Evolutionary conservation across 31 red algal genomes (phyloP).

Genomic region (Endocladia muricata): DNA sequence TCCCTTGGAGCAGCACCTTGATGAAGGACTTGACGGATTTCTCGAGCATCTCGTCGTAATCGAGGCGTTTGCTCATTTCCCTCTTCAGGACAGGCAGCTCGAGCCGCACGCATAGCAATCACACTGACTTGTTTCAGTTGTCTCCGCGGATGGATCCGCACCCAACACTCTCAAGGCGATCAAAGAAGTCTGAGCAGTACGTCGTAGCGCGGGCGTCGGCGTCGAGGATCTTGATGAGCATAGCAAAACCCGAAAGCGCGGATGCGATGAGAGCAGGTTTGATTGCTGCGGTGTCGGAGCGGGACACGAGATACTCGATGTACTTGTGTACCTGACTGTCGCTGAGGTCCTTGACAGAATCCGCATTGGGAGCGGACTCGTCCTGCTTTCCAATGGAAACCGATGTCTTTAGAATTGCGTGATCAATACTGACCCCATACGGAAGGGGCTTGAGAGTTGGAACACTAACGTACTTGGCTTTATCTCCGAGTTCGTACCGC

Average conservation of each 20-base stretch:
- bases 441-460: constrained; percentile 9
- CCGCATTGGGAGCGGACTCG: constrained; percentile 2
- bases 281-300: background rate
- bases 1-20: background rate
- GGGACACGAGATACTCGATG: constrained; percentile 7
- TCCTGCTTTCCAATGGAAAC: constrained; percentile 25
- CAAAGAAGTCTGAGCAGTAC: constrained; percentile 48
- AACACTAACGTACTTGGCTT: constrained; percentile 7
- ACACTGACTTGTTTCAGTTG: constrained; percentile 41
- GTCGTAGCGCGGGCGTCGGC: constrained; percentile 32
- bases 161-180: constrained; percentile 43
- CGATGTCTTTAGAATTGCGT: constrained; percentile 2
- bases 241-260: background rate
- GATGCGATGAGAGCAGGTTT: background rate
- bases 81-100: constrained; percentile 12
- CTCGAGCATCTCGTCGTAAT: constrained; percentile 26
- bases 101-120: background rate
- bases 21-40: constrained; percentile 28
- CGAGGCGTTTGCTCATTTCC: constrained; percentile 16
- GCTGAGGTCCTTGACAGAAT: background rate
- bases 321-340: constrained; percentile 5
- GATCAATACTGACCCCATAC: constrained; percentile 10
- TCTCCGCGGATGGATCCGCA: constrained; percentile 17
- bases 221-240: constrained; percentile 24
- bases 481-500: background rate